Evolutionary conservation across 257 asterid genomes (phyloP).

Genomic region (Agastache rugosa): DNA sequence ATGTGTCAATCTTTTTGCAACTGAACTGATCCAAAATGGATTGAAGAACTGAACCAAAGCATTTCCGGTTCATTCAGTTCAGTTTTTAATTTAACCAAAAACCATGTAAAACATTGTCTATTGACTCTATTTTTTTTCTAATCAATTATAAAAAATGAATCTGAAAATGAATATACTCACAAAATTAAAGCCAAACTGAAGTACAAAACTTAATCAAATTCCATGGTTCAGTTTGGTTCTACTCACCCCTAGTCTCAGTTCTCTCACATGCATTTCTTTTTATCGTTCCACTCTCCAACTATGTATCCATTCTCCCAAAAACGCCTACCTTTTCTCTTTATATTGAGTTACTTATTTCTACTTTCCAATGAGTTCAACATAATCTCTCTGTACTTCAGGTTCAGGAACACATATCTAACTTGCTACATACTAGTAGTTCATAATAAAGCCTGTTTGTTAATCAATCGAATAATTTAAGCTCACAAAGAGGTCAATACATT

Average conservation of each 20-base stretch:
- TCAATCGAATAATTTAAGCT: slow-evolving; percentile 18
- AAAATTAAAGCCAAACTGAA: neutral
- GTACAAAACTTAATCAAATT: neutral
- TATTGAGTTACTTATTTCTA: slow-evolving; percentile 2
- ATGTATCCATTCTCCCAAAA: slow-evolving; percentile 16
- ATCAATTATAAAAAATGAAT: neutral
- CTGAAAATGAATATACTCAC: neutral
- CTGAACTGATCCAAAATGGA: neutral
- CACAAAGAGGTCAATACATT: neutral
- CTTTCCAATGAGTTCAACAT: slow-evolving; percentile 5
- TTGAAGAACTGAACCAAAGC: neutral
- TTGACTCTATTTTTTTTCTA: neutral
- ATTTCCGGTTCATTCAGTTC: neutral
- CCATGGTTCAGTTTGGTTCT: neutral
- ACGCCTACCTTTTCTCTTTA: neutral
- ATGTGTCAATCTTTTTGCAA: neutral
- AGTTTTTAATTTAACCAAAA: neutral
- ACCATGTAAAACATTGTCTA: neutral
- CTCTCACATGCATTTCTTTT: neutral
- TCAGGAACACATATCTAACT: neutral
- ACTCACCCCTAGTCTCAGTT: neutral
- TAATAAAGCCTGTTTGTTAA: slow-evolving; percentile 18
- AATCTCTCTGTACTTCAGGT: neutral
- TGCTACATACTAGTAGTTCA: slow-evolving; percentile 21
- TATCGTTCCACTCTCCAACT: neutral